Conservation (phyloP, 768 basidiomycete species). For the Termitomyces bulborhizus region DNA sequence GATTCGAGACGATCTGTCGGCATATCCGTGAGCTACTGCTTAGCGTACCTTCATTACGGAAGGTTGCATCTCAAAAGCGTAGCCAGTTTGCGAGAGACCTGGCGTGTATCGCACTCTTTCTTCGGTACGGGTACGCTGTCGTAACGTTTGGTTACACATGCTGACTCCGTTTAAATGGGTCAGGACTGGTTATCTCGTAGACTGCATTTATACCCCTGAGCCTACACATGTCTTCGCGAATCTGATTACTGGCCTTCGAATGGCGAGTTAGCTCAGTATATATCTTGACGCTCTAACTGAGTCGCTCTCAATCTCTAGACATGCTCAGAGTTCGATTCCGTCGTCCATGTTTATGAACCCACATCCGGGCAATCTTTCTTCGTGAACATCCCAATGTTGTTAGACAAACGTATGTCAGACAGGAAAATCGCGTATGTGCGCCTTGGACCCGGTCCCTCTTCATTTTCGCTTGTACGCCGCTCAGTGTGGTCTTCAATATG, state of each 20-base stretch:
- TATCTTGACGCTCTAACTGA: not conserved
- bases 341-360: slow-evolving; percentile 42
- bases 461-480: slow-evolving; percentile 9
- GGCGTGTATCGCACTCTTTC: slow-evolving; percentile 32
- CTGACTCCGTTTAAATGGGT: not conserved
- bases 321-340: slow-evolving; percentile 26
- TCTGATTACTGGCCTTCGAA: slow-evolving; percentile 33
- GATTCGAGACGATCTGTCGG: slow-evolving; percentile 4
- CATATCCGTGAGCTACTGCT: slow-evolving; percentile 9
- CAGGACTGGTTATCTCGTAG: slow-evolving; percentile 48
- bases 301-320: not conserved
- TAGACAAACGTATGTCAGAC: not conserved
- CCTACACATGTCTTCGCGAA: slow-evolving; percentile 27
- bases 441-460: slow-evolving; percentile 10
- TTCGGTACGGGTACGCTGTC: slow-evolving; percentile 35
- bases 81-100: slow-evolving; percentile 32
- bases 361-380: slow-evolving; percentile 49
- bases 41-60: slow-evolving; percentile 9
- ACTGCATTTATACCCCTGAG: slow-evolving; percentile 31
- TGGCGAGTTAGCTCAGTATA: slow-evolving; percentile 18
- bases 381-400: slow-evolving; percentile 32
- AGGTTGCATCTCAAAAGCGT: slow-evolving; percentile 13
- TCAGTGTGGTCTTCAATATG: not conserved
- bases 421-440: slow-evolving; percentile 10
- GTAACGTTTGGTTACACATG: not conserved